A percentile compares a stretch with the other conserved stretches of the same genome.
These are phyloP conservation scores for Ophiostoma tasmaniense DNA, from an alignment of 2,329 filamentous ascomycete species.

Conservation along the genomic window DNA sequence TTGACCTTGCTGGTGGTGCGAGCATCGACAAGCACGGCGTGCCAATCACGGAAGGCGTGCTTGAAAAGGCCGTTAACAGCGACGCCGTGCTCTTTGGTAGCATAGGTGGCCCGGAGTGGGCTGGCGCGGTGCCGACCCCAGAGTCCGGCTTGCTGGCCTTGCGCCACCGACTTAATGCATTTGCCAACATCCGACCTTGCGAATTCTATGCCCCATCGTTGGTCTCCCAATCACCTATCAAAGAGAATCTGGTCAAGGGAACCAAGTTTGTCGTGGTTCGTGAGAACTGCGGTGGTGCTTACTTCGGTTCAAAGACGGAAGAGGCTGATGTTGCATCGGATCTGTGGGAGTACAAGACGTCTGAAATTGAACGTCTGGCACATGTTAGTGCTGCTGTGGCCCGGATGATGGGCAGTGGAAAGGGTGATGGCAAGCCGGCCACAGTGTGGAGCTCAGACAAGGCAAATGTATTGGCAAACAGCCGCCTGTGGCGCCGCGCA, in stretches of 20 bases:
- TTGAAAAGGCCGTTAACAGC: conserved; percentile 32
- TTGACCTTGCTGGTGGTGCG: conserved; percentile 27
- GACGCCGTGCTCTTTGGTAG: conserved; percentile 41
- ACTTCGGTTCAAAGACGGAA: conserved; percentile 41
- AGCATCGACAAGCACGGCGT: conserved; percentile 38
- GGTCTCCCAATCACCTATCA: conserved; percentile 32
- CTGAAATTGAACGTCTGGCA: conserved; percentile 39
- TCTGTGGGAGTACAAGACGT: conserved; percentile 37
- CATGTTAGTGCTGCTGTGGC: conserved; percentile 40
- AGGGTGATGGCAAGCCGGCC: conserved; percentile 28
- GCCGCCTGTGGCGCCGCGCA: conserved; percentile 40
- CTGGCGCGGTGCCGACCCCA: conserved; percentile 32
- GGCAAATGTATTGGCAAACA: conserved; percentile 44
- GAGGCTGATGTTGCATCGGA: conserved; percentile 36
- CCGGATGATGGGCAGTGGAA: conserved; percentile 24
- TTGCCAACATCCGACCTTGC: conserved; percentile 44
- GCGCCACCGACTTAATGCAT: conserved; percentile 35
- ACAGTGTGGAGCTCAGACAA: conserved; percentile 43
- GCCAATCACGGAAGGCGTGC: conserved; percentile 35
- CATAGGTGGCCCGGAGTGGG: conserved; percentile 42
- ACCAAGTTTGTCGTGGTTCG: conserved; percentile 42
- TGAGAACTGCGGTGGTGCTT: conserved; percentile 43
- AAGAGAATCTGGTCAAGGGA: conserved; percentile 35
- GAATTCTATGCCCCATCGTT: conserved; percentile 36
- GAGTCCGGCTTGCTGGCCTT: conserved; percentile 37